Conservation (phyloP, 2,329 filamentous ascomycete genomes). For the Helotiales sp. region DNA sequence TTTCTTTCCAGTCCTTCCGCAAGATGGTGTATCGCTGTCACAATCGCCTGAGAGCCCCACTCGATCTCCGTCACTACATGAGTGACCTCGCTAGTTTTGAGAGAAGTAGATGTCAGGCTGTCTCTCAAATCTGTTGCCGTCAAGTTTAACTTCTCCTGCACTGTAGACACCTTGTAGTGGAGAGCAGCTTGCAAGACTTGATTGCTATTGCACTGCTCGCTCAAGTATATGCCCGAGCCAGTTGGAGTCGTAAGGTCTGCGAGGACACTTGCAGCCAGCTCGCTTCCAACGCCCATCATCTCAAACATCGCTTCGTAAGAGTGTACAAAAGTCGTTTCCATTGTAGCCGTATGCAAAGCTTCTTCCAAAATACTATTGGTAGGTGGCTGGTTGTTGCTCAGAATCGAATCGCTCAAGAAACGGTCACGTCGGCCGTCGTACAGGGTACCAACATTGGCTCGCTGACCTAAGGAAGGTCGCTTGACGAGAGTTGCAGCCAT, state of each 20-base stretch:
- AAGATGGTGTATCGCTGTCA: background rate
- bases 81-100: conserved; percentile 6
- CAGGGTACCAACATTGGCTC: too few relatives aligned
- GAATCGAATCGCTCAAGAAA: too few relatives aligned
- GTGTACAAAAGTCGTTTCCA: conserved; percentile 11
- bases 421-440: too few relatives aligned
- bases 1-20: background rate
- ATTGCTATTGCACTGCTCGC: conserved; percentile 10
- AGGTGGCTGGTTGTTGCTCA: too few relatives aligned
- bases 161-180: conserved; percentile 67
- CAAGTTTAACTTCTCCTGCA: conserved; percentile 18
- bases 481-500: too few relatives aligned
- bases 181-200: conserved; percentile 41
- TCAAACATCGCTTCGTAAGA: conserved; percentile 20
- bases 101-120: background rate
- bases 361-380: conserved; percentile 12
- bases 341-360: background rate
- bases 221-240: conserved; percentile 18
- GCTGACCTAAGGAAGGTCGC: too few relatives aligned
- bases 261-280: conserved; percentile 24
- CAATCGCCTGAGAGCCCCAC: conserved; percentile 15
- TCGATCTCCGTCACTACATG: conserved; percentile 23
- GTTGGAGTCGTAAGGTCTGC: conserved; percentile 15
- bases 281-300: conserved; percentile 15
- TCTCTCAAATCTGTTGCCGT: background rate